These are phyloP conservation scores for Sclerotinia spermophila DNA, from an alignment of 2,329 filamentous ascomycete genomes.

Conservation along the genomic window DNA sequence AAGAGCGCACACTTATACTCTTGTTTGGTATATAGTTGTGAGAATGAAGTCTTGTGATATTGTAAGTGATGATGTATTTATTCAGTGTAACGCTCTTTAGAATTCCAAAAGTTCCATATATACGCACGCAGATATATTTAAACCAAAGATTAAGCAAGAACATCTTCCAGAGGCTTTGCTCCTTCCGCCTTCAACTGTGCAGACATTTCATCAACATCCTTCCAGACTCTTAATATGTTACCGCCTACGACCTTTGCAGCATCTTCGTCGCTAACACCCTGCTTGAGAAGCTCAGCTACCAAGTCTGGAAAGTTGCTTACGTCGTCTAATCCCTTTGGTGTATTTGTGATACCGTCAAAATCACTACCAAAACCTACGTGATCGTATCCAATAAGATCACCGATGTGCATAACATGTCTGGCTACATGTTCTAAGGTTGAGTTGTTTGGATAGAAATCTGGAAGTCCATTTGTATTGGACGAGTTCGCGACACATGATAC, in stretches of 20 bases:
- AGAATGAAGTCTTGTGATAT: background rate
- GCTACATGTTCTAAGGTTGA: conserved; percentile 74
- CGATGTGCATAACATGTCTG: conserved; percentile 78
- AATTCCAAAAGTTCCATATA: too few relatives aligned
- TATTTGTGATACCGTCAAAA: conserved; percentile 71
- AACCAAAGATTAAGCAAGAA: conserved; percentile 36
- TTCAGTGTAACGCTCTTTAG: too few relatives aligned
- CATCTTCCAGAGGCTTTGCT: conserved; percentile 47
- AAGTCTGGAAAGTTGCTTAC: conserved; percentile 79
- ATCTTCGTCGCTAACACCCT: conserved; percentile 71
- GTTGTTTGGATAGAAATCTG: conserved; percentile 62
- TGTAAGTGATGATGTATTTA: too few relatives aligned
- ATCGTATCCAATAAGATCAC: conserved; percentile 76
- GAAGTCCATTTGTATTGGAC: conserved; percentile 59
- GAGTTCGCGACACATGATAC: conserved; percentile 62
- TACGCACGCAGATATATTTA: background rate
- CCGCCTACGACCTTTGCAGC: conserved; percentile 71
- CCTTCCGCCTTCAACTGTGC: conserved; percentile 58
- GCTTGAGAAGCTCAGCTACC: conserved; percentile 67
- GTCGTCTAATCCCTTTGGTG: conserved; percentile 75
- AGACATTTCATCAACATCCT: conserved; percentile 70
- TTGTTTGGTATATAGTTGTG: background rate
- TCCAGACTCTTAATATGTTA: conserved; percentile 83
- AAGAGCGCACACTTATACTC: background rate
- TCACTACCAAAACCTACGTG: conserved; percentile 87